phyloP scores from a whole-genome alignment of 2,329 filamentous ascomycete genomes.

The Thielaviopsis euricoi region DNA sequence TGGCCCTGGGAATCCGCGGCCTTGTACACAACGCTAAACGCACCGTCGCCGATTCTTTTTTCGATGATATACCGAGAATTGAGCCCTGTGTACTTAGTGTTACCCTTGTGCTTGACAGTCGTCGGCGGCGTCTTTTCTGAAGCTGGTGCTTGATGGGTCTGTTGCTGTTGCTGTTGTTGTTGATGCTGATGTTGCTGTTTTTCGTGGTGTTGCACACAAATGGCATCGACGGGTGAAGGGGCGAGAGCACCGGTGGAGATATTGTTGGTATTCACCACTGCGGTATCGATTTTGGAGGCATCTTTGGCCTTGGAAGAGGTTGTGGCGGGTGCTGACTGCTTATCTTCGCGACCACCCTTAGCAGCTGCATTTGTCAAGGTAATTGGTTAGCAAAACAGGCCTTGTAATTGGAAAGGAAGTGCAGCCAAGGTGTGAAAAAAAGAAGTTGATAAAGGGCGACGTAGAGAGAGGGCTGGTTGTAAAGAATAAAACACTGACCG shows the following conservation, averaged over 20 bases:
- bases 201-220: constrained; percentile 7
- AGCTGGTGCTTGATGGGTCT: not conserved
- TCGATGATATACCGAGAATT: constrained; percentile 56
- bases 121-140: not conserved
- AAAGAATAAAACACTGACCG: constrained; percentile 4
- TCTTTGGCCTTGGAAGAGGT: not conserved
- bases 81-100: constrained; percentile 21
- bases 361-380: not conserved
- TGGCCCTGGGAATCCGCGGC: constrained; percentile 59
- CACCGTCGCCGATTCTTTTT: constrained; percentile 72
- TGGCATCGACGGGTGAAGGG: constrained; percentile 2
- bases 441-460: no score
- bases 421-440: no score
- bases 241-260: not conserved
- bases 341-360: constrained; percentile 10
- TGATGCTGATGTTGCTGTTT: not conserved
- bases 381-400: not conserved
- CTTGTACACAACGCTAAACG: constrained; percentile 96
- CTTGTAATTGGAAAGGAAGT: not conserved
- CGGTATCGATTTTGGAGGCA: not conserved
- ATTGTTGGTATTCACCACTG: not conserved
- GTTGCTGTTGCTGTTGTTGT: not conserved
- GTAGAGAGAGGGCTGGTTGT: no score
- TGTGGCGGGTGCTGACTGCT: not conserved
- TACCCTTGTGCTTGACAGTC: not conserved